phyloP scores from a whole-genome alignment of 2,329 filamentous ascomycete species.

The Lasiodiplodia theobromae region DNA sequence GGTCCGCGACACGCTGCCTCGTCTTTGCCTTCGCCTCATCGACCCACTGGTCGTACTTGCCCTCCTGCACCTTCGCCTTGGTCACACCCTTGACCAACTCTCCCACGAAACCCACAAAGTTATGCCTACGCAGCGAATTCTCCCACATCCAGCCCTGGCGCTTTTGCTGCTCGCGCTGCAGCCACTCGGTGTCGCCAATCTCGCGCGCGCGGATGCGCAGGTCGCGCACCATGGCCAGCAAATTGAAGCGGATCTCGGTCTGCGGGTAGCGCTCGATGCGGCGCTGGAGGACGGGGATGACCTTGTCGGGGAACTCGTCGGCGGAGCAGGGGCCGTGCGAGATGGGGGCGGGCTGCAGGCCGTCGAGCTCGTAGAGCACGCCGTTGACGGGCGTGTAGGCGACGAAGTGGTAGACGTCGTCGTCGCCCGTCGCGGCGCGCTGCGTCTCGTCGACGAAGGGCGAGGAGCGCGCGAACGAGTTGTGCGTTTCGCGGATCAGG shows the following conservation, averaged over 20 bases:
- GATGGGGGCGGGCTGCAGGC: slow-evolving; percentile 91
- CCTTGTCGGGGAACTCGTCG: slow-evolving; percentile 77
- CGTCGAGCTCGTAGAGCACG: slow-evolving; percentile 91
- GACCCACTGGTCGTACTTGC: slow-evolving; percentile 76
- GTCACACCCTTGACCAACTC: slow-evolving; percentile 89
- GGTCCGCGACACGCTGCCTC: slow-evolving; percentile 56
- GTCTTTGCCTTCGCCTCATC: slow-evolving; percentile 69
- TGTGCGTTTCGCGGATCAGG: slow-evolving; percentile 72
- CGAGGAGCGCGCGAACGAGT: slow-evolving; percentile 85
- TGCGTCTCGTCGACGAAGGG: slow-evolving; percentile 94
- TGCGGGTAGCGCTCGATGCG: slow-evolving; percentile 85
- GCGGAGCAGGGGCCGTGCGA: slow-evolving; percentile 77
- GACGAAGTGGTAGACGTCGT: slow-evolving; percentile 97
- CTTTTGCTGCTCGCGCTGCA: slow-evolving; percentile 84
- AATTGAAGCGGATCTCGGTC: slow-evolving; percentile 92
- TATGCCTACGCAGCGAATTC: slow-evolving; percentile 89
- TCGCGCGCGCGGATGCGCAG: slow-evolving; percentile 77
- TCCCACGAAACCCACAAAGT: slow-evolving; percentile 95
- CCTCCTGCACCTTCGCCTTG: slow-evolving; percentile 72
- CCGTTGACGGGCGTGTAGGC: slow-evolving; percentile 86
- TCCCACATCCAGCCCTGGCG: slow-evolving; percentile 90
- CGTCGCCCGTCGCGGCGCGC: slow-evolving; percentile 71
- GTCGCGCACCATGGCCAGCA: slow-evolving; percentile 91
- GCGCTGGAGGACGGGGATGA: slow-evolving; percentile 86
- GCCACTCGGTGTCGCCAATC: slow-evolving; percentile 79